These are phyloP conservation scores for Dendrobium huoshanense DNA, from an alignment of 106 monocot genomes.

Conservation along the genomic window DNA sequence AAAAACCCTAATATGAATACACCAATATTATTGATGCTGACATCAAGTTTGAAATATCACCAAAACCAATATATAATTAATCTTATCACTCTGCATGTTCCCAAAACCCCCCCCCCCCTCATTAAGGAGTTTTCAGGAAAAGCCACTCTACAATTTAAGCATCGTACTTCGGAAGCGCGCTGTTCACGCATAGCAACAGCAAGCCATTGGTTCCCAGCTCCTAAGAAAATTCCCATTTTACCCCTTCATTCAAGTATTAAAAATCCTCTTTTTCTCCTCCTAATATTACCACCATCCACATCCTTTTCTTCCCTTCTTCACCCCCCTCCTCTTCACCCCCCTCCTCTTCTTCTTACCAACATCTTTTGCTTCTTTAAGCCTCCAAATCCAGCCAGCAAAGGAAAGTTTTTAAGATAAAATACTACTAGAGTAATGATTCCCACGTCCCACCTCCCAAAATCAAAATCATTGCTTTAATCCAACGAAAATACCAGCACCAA, in stretches of 20 bases:
- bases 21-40: too few relatives aligned
- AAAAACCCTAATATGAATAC: too few relatives aligned
- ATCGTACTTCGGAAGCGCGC: background rate
- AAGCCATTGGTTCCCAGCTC: background rate
- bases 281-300: background rate
- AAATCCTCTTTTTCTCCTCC: background rate
- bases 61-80: background rate
- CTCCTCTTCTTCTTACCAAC: background rate
- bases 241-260: constrained; percentile 5
- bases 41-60: too few relatives aligned
- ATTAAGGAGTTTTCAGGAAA: background rate
- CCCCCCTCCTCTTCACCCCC: background rate
- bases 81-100: background rate
- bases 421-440: constrained; percentile 28
- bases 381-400: background rate
- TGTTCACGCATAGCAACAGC: background rate
- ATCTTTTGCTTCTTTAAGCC: background rate
- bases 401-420: background rate
- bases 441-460: constrained; percentile 23
- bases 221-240: background rate
- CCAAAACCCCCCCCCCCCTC: background rate
- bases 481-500: constrained; percentile 14
- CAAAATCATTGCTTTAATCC: constrained; percentile 53
- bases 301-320: background rate
- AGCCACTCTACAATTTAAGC: background rate